Percentiles rank a stretch among this genome's conserved stretches.
These are phyloP conservation scores for Monosporascus sp. DNA, from an alignment of 2,329 filamentous ascomycete species.

Conservation along the genomic window DNA sequence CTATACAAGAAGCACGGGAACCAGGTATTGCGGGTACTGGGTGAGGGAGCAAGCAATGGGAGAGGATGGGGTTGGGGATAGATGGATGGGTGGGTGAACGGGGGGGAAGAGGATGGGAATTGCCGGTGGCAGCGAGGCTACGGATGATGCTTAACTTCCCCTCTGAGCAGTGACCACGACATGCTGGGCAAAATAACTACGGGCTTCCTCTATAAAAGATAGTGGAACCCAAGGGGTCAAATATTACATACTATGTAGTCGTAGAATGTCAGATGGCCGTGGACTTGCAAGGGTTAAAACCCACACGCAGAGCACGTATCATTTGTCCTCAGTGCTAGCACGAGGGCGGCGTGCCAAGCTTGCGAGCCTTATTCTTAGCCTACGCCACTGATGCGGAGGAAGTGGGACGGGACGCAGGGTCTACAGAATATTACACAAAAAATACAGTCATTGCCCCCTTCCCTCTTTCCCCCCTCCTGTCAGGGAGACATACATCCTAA, in stretches of 20 bases:
- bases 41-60: no score
- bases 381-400: conserved; percentile 31
- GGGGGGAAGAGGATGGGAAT: not conserved
- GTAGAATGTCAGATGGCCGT: not conserved
- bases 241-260: not conserved
- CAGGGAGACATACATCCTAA: no score
- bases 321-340: not conserved
- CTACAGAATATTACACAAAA: conserved; percentile 10
- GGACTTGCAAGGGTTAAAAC: not conserved
- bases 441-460: not conserved
- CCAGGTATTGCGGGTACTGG: not conserved
- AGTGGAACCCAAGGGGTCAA: not conserved
- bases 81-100: not conserved
- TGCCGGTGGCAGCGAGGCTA: not conserved
- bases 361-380: conserved; percentile 19
- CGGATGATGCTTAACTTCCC: not conserved
- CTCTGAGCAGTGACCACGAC: no score
- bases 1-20: not conserved
- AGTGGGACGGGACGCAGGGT: conserved; percentile 27
- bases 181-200: not conserved
- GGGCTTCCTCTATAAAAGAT: not conserved
- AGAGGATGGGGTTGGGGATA: not conserved
- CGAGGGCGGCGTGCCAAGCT: not conserved
- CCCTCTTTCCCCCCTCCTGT: no score
- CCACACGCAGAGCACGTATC: not conserved